A percentile compares a stretch with the other conserved stretches of the same genome.
phyloP scores from a whole-genome alignment of 345 rosid genomes.

The Leavenworthia alabamica region DNA sequence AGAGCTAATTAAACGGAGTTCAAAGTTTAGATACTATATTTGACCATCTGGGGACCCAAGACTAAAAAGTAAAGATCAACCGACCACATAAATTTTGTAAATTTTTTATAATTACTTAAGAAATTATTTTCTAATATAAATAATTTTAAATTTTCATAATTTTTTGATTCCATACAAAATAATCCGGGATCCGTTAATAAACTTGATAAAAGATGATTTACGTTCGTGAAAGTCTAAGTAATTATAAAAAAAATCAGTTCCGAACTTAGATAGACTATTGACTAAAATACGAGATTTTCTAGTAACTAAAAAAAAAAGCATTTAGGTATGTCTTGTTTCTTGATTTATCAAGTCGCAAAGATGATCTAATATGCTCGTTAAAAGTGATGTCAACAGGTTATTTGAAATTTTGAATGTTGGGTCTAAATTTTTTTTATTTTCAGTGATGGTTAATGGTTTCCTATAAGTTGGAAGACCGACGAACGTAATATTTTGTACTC shows the following conservation, averaged over 20 bases:
- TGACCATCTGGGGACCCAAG: no score
- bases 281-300: not conserved
- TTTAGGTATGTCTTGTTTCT: not conserved
- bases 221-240: not conserved
- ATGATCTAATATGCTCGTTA: not conserved
- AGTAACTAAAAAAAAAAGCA: not conserved
- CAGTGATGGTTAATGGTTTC: not conserved
- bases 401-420: not conserved
- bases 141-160: no score
- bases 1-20: not conserved
- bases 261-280: not conserved
- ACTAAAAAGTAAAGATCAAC: no score
- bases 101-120: no score
- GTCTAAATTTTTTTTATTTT: not conserved
- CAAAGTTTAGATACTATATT: not conserved
- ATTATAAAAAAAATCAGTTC: not conserved
- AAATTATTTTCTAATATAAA: no score
- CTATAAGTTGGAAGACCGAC: conserved; percentile 3
- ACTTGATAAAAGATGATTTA: not conserved
- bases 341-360: not conserved
- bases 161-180: no score
- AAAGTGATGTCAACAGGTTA: not conserved
- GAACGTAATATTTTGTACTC: not conserved
- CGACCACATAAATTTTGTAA: no score
- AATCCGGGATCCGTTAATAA: no score